Evolutionary conservation across 2,329 filamentous ascomycete genomes (phyloP), one percentile per base, ranked within the genome.

Genomic region (Phialophora macrospora): DNA sequence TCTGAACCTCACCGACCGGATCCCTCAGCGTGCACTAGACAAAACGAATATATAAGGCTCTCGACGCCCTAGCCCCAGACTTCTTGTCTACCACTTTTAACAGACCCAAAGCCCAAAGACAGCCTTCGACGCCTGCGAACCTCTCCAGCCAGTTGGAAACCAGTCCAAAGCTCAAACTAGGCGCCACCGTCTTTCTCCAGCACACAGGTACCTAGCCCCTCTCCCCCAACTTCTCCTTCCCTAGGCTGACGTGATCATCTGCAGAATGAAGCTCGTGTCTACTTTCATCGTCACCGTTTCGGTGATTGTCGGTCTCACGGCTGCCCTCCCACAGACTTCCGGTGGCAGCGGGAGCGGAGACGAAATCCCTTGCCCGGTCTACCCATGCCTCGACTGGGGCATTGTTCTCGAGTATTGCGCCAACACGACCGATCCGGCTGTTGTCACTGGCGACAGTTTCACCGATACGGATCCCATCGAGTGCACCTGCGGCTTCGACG

Each of bases 381-480:
- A 52, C 9, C 48, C 48, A 14, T 52, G 48, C 48, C 26, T 24
- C 48, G 48, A 52, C 48, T 14, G 11, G 22, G 7, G 1, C 20
- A 52, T 52, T 22, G n/a, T 52, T 12, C 3, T 28, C 48, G 26
- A 28, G 4, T 52, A 52, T 28, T 52, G 48, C 26, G 12, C 48
- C 48, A 52, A 52, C 48, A 52, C 20, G 11, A 52, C 48, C 48
- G 48, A 52, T 26, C 48, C 48, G 5, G 48, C 6, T 28, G 48
- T 52, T 22, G 48, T 11, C 22, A 52, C 48, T 9, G 48, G 48
- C 14, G 48, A 28, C 6, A 52, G 11, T 26, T 52, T 52, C 20
- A 28, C 20, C 48, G 20, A 24, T 12, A 52, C 48, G 3, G 20
- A 26, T 3, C 48, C 48, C 9, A 52, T 52, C 48, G 8, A 52